Evolutionary conservation across 345 rosid genomes (phyloP), one percentile per base, ranked within the genome.

Genomic region (Fremontodendron californicum): DNA sequence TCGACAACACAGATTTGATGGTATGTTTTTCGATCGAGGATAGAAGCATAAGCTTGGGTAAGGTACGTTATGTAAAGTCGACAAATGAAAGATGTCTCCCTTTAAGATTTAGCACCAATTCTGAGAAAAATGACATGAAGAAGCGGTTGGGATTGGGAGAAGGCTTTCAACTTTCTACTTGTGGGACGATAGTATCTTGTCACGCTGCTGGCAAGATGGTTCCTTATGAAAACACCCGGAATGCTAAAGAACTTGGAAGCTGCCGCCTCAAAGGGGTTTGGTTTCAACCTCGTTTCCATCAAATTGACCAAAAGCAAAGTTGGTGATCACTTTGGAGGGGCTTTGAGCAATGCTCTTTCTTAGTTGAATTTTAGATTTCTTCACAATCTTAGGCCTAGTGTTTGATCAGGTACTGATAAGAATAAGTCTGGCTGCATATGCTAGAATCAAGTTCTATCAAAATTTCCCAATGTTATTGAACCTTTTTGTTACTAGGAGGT

Each of bases 211-310:
- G 12, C 46, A 23, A 13, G 71, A 2, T 77, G 11, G 6, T 73
- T 3, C 75, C 71, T 48, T 39, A 46, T 18, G 83, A 25, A 66
- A 42, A 40, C 18, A 37, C 1, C 3, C 29, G 27, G 29, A n/a
- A 27, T 11, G 29, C 74, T 58, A 18, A 39, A 39, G 61, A 55
- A 49, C 58, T 71, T 29, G 66, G 13, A 31, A n/a, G 42, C 51
- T 40, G 29, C 4, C 10, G 2, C 40, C 51, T 66, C 2, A 80
- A 71, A 64, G 86, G 86, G 43, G 77, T 80, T 0, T 80, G 86
- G 86, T 25, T 83, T 29, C 72, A 74, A 43, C 85, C 85, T n/a
- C 78, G 83, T 40, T 83, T 77, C 80, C 49, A 57, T 25, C 69
- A 64, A 13, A 43, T 82, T 68, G 29, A 76, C 3, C 40, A 23